Conservation (phyloP, 2,329 filamentous ascomycete genomes). For the Phoma sp. region DNA sequence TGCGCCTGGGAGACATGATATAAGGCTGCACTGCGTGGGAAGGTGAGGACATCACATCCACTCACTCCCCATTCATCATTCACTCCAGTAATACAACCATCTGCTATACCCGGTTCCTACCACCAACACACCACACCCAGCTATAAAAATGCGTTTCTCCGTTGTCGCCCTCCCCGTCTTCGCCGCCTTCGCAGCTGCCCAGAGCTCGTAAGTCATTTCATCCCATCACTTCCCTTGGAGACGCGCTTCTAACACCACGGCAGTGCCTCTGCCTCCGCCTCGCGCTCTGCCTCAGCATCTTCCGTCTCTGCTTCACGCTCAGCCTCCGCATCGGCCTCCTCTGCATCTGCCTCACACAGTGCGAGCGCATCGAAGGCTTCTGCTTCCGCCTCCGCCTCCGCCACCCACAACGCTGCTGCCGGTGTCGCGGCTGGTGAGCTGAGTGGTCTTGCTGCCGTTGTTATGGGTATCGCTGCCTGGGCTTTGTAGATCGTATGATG, state of each 20-base stretch:
- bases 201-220: constrained; percentile 9
- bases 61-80: neutral
- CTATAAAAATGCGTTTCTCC: constrained; percentile 12
- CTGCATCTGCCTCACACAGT: neutral
- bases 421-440: constrained; percentile 6
- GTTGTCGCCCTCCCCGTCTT: constrained; percentile 7
- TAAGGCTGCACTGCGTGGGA: constrained; percentile 6
- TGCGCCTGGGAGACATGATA: neutral
- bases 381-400: constrained; percentile 9
- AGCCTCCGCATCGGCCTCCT: neutral
- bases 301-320: constrained; percentile 3
- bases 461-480: constrained; percentile 22
- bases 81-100: neutral
- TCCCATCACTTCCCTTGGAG: neutral
- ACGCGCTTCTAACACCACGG: neutral
- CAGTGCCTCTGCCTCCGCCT: neutral
- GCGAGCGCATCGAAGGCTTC: constrained; percentile 2
- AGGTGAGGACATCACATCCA: neutral
- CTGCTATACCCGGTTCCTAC: neutral
- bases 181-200: constrained; percentile 7
- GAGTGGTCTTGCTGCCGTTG: constrained; percentile 19
- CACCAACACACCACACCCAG: neutral
- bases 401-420: constrained; percentile 11
- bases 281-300: neutral
- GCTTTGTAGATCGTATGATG: constrained; percentile 14